These are phyloP conservation scores for Bolboschoenus planiculmis DNA, from an alignment of 176 grass and related monocot genomes.

Conservation along the genomic window DNA sequence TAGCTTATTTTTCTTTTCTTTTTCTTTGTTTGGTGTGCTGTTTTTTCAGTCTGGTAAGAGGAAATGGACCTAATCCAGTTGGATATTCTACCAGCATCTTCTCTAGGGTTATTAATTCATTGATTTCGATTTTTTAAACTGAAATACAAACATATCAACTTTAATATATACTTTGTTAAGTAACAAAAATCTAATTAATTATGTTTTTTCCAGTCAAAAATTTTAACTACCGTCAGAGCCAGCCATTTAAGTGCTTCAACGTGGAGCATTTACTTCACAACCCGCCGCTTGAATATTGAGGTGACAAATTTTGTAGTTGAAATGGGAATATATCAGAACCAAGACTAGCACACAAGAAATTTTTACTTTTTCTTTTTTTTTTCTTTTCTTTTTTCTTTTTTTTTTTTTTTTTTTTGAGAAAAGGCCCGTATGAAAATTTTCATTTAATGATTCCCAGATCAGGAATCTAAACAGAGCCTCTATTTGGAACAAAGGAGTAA, in stretches of 20 bases:
- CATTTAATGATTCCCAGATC: not conserved
- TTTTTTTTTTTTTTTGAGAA: too few relatives aligned
- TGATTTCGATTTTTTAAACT: not conserved
- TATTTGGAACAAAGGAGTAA: too few relatives aligned
- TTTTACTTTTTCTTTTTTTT: too few relatives aligned
- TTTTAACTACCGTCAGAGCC: not conserved
- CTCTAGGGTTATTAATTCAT: not conserved
- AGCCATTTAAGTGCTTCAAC: not conserved
- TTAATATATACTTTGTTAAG: not conserved
- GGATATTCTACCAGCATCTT: not conserved
- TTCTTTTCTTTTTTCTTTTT: too few relatives aligned
- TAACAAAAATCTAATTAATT: not conserved
- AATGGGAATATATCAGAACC: not conserved
- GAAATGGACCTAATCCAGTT: not conserved
- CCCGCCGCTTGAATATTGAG: not conserved
- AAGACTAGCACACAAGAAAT: not conserved
- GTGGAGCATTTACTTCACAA: not conserved
- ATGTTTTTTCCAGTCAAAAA: not conserved
- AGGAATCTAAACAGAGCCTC: not conserved
- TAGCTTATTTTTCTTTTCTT: not conserved
- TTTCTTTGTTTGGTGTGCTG: not conserved
- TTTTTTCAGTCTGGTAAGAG: not conserved
- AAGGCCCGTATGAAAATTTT: too few relatives aligned
- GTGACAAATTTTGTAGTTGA: not conserved
- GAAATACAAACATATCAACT: not conserved